Conservation (phyloP, 768 basidiomycete genomes). For the Lentinula sp. region DNA sequence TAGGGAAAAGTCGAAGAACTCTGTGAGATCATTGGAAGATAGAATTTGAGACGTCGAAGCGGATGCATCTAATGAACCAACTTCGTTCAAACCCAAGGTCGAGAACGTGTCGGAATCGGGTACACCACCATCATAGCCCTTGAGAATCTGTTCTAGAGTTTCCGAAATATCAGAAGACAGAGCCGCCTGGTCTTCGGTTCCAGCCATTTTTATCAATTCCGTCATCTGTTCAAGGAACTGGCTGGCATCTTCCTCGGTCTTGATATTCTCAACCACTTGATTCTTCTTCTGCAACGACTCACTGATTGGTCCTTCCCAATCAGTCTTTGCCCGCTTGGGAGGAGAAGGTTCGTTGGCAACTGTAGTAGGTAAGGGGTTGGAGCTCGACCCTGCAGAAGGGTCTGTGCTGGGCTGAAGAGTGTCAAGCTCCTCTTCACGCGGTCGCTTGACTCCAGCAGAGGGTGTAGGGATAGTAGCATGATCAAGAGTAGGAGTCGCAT, state of each 20-base stretch:
- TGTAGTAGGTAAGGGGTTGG: slow-evolving; percentile 14
- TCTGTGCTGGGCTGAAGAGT: slow-evolving; percentile 16
- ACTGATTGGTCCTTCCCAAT: slow-evolving; percentile 60
- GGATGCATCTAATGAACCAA: slow-evolving; percentile 19
- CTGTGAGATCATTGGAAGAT: slow-evolving; percentile 44
- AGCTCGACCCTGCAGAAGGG: slow-evolving; percentile 21
- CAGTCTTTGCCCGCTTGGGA: slow-evolving; percentile 66
- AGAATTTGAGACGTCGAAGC: slow-evolving; percentile 17
- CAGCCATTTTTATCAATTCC: slow-evolving; percentile 52
- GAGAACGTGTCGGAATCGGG: slow-evolving; percentile 36
- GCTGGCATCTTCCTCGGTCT: slow-evolving; percentile 62
- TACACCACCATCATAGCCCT: slow-evolving; percentile 35
- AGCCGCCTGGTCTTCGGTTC: slow-evolving; percentile 37
- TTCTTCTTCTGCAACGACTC: slow-evolving; percentile 41
- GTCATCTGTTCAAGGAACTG: slow-evolving; percentile 60
- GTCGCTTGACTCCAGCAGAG: slow-evolving; percentile 33
- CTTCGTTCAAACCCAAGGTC: slow-evolving; percentile 27
- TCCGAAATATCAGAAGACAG: slow-evolving; percentile 48
- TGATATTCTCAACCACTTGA: slow-evolving; percentile 41
- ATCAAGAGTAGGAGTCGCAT: slow-evolving; percentile 17
- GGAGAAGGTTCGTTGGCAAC: slow-evolving; percentile 52
- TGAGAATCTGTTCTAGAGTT: slow-evolving; percentile 58
- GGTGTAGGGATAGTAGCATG: slow-evolving; percentile 19
- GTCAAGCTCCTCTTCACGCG: slow-evolving; percentile 45
- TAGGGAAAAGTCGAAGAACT: slow-evolving; percentile 67